These are phyloP conservation scores for Ogataea dorogensis DNA, from an alignment of 805 yeast genomes.

Conservation along the genomic window DNA sequence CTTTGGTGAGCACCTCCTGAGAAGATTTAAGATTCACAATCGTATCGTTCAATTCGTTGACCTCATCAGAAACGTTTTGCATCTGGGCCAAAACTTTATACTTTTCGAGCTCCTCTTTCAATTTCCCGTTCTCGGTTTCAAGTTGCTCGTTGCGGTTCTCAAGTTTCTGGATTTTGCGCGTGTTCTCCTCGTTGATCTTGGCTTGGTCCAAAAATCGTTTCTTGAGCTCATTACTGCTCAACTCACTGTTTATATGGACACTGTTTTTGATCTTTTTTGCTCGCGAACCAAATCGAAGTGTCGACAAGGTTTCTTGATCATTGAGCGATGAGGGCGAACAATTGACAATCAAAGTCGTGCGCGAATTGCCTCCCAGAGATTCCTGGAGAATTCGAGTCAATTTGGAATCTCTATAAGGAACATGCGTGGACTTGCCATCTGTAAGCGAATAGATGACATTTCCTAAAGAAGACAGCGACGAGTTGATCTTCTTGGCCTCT, in stretches of 20 bases:
- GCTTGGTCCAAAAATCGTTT: slow-evolving; percentile 25
- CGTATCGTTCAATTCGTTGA: slow-evolving; percentile 25
- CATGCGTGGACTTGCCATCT: slow-evolving; percentile 60
- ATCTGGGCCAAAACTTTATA: slow-evolving; percentile 17
- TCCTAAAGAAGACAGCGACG: slow-evolving; percentile 74
- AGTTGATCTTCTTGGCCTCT: slow-evolving; percentile 82
- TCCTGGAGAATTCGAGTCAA: slow-evolving; percentile 76
- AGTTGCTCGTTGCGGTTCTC: slow-evolving; percentile 33
- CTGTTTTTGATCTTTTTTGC: slow-evolving; percentile 67
- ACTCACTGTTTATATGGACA: slow-evolving; percentile 53
- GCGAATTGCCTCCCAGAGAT: slow-evolving; percentile 78
- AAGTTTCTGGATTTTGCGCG: slow-evolving; percentile 23
- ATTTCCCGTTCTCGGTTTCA: slow-evolving; percentile 41
- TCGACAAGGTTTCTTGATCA: slow-evolving; percentile 64
- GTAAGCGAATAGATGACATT: slow-evolving; percentile 78
- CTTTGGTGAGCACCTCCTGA: slow-evolving; percentile 25
- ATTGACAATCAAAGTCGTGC: slow-evolving; percentile 70
- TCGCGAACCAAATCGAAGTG: slow-evolving; percentile 71
- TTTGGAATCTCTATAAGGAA: slow-evolving; percentile 77
- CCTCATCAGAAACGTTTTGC: slow-evolving; percentile 18
- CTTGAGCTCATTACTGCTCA: slow-evolving; percentile 26
- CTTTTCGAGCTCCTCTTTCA: slow-evolving; percentile 35
- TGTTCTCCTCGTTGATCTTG: slow-evolving; percentile 20
- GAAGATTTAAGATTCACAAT: slow-evolving; percentile 21
- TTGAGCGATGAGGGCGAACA: slow-evolving; percentile 64